These are phyloP conservation scores for Kluyveromyces sp. DNA, from an alignment of 1,139 yeast species.

Conservation along the genomic window DNA sequence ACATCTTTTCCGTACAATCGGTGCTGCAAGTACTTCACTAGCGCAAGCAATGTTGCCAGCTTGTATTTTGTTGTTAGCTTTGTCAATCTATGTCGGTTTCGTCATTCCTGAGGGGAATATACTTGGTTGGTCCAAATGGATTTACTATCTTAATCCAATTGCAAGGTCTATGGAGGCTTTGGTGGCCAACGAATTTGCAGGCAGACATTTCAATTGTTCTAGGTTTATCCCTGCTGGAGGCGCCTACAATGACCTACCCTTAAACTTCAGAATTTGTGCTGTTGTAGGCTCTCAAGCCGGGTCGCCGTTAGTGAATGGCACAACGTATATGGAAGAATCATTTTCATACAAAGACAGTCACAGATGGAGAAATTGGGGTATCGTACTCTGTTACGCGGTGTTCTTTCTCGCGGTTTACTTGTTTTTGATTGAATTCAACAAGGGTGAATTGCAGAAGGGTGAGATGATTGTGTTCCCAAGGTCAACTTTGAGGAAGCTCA, in stretches of 20 bases:
- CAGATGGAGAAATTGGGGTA: conserved; percentile 71
- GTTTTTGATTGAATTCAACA: conserved; percentile 47
- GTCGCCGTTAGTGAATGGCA: conserved; percentile 35
- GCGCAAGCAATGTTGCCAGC: conserved; percentile 61
- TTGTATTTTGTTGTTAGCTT: conserved; percentile 44
- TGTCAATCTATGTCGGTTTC: conserved; percentile 60
- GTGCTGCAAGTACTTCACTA: conserved; percentile 46
- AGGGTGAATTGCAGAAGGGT: conserved; percentile 67
- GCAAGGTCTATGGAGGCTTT: conserved; percentile 55
- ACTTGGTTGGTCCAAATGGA: conserved; percentile 67
- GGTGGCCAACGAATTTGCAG: conserved; percentile 52
- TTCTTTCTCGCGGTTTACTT: conserved; percentile 53
- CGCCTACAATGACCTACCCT: conserved; percentile 35
- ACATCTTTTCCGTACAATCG: conserved; percentile 54
- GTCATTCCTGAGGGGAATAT: conserved; percentile 51
- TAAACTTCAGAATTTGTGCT: conserved; percentile 39
- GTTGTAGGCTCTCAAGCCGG: conserved; percentile 37
- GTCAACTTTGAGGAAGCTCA: conserved; percentile 34
- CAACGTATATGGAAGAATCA: conserved; percentile 31
- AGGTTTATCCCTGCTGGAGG: conserved; percentile 26
- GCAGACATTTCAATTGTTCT: conserved; percentile 39
- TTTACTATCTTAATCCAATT: conserved; percentile 56
- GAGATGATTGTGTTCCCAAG: conserved; percentile 57
- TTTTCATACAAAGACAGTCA: conserved; percentile 43
- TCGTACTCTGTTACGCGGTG: conserved; percentile 46